Conservation (phyloP, 75 land plant genomes). For the Pinus albicaulis region DNA sequence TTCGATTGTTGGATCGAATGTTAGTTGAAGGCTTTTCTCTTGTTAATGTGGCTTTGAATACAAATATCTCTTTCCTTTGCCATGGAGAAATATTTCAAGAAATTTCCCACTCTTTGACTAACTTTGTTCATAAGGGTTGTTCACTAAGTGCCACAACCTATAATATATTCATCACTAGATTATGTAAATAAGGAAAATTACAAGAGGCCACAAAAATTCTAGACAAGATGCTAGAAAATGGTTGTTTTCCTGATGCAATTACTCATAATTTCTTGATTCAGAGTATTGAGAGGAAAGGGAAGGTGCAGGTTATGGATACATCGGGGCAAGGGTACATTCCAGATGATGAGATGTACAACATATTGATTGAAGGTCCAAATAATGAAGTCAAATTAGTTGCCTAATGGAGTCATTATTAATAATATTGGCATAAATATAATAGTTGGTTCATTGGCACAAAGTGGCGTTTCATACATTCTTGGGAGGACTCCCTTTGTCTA, state of each 20-base stretch:
- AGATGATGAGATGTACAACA: not conserved
- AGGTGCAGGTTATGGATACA: no score
- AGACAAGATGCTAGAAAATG: slow-evolving; percentile 40
- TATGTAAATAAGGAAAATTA: slow-evolving; percentile 28
- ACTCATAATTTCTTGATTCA: slow-evolving; percentile 39
- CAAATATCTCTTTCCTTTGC: slow-evolving; percentile 15
- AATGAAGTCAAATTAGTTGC: not conserved
- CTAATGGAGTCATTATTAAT: not conserved
- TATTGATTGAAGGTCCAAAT: not conserved
- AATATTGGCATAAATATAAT: not conserved
- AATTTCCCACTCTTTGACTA: slow-evolving; percentile 12
- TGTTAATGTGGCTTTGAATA: slow-evolving; percentile 18
- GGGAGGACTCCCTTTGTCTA: not conserved
- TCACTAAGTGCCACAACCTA: slow-evolving; percentile 18
- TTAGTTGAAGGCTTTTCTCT: slow-evolving; percentile 18
- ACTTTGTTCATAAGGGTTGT: slow-evolving; percentile 11
- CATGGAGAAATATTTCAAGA: slow-evolving; percentile 11
- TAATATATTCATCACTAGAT: slow-evolving; percentile 36
- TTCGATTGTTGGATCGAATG: slow-evolving; percentile 33
- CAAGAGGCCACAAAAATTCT: slow-evolving; percentile 23
- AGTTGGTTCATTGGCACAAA: not conserved
- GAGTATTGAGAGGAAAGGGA: not conserved
- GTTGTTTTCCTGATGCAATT: slow-evolving; percentile 40
- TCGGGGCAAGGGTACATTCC: not conserved
- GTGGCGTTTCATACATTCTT: not conserved